Evolutionary conservation across 441 rosid genomes (phyloP), one percentile per base, ranked within the genome.

Genomic region (Daphne laureola): DNA sequence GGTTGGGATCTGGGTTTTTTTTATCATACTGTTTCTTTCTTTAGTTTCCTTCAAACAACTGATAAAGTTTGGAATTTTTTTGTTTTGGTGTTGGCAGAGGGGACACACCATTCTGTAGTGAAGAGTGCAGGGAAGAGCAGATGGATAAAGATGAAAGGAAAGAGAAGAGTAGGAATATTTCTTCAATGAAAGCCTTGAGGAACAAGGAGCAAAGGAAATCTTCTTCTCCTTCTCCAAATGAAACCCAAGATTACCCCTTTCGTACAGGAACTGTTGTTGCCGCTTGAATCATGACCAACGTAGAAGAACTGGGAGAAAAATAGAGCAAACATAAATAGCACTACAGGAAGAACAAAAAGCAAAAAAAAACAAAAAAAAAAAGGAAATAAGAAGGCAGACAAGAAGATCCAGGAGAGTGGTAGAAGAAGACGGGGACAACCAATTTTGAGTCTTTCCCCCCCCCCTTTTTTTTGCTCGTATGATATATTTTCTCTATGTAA

Each of bases 111-210:
- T 77, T 73, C 58, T 77, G 81, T 43, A 77, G 74, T 53, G 81
- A 70, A 36, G 81, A 73, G 57, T 77, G 81, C 70, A 67, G 81
- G 46, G 64, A 73, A 57, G 78, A 73, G 44, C 69, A 65, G 51
- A 68, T 77, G 12, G 81, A 73, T 1, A 55, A 17, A 7, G 74
- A 77, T 45, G 76, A 73, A 56, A 59, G 58, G 5, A 63, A 63
- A 23, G 76, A 65, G 61, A 81, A 70, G 68, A 78, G 71, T 40
- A 14, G 43, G 64, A 67, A 58, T 60, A 55, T 77, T n/a, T 73
- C 84, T 38, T 78, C 90, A 5, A 61, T 73, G 73, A 78, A 79
- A 63, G 76, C 77, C 9, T 42, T 75, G 58, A 78, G 80, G 58
- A 73, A 72, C 23, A 74, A 78, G 46, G 81, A 82, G 2, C 67